Evolutionary conservation across 2,329 filamentous ascomycete species (phyloP).

Genomic region (Daldinia sp.): DNA sequence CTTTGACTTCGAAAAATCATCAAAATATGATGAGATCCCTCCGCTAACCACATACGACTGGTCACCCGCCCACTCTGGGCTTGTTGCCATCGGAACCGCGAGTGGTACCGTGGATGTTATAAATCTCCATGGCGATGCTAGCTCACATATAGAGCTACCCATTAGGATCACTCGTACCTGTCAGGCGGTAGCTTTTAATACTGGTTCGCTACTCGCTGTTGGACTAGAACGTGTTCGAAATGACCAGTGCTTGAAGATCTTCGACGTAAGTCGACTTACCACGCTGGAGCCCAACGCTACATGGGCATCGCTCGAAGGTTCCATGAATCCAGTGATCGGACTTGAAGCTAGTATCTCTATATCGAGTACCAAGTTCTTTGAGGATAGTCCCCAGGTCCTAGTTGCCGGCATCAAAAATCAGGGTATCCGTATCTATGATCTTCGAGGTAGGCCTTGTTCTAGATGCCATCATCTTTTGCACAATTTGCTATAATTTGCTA

Average conservation of each 20-base stretch:
- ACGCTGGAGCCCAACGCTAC: constrained; percentile 60
- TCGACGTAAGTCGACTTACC: constrained; percentile 76
- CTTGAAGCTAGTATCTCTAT: constrained; percentile 78
- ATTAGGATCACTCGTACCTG: constrained; percentile 82
- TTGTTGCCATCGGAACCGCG: constrained; percentile 80
- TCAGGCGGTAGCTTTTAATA: constrained; percentile 85
- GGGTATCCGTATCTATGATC: constrained; percentile 80
- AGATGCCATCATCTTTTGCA: not conserved
- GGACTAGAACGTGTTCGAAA: constrained; percentile 84
- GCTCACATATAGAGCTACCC: constrained; percentile 72
- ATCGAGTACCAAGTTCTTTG: constrained; percentile 85
- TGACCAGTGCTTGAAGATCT: constrained; percentile 85
- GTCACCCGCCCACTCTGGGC: constrained; percentile 71
- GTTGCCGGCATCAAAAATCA: constrained; percentile 81
- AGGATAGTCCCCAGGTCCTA: constrained; percentile 79
- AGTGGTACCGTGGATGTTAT: constrained; percentile 81
- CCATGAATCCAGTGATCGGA: constrained; percentile 68
- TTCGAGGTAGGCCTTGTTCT: constrained; percentile 69
- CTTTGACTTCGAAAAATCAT: constrained; percentile 69
- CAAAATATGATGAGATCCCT: constrained; percentile 72
- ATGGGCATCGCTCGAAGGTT: constrained; percentile 64
- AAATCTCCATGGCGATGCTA: constrained; percentile 77
- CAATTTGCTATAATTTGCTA: constrained; percentile 26
- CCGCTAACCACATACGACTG: constrained; percentile 75
- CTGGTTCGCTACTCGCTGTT: constrained; percentile 77